A percentile compares a stretch with the other conserved stretches of the same genome.
Evolutionary conservation across 2,329 filamentous ascomycete species (phyloP).

Genomic region (Lasiodiplodia citricola): DNA sequence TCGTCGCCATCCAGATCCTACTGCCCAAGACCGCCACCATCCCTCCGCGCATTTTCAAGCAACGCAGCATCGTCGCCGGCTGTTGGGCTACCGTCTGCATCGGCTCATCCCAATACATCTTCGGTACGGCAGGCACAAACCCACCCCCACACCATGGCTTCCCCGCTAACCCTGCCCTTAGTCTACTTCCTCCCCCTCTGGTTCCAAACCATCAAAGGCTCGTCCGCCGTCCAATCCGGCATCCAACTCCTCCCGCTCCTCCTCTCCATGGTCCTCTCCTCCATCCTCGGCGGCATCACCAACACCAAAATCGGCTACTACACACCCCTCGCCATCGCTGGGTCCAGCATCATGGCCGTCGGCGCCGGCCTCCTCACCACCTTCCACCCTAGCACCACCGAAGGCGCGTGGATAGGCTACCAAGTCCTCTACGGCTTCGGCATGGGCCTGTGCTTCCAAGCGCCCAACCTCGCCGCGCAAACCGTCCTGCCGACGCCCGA

Average conservation of each 20-base stretch:
- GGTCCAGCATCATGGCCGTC: constrained; percentile 37
- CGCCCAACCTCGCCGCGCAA: constrained; percentile 30
- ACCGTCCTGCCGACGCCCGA: constrained; percentile 22
- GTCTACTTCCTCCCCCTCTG: constrained; percentile 49
- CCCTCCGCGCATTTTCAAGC: constrained; percentile 42
- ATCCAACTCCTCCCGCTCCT: constrained; percentile 42
- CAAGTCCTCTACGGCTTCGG: constrained; percentile 35
- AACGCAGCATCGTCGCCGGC: constrained; percentile 38
- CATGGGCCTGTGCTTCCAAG: constrained; percentile 31
- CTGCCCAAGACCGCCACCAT: constrained; percentile 40
- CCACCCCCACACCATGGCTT: neutral
- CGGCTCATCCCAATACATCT: constrained; percentile 28
- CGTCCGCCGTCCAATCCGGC: constrained; percentile 46
- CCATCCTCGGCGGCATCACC: constrained; percentile 39
- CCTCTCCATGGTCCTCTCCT: constrained; percentile 36
- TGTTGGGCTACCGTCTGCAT: constrained; percentile 36
- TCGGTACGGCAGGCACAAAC: neutral
- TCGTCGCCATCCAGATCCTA: constrained; percentile 40
- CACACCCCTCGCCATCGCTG: constrained; percentile 47
- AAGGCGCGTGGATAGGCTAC: constrained; percentile 38
- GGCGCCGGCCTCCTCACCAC: constrained; percentile 37
- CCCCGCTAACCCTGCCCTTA: constrained; percentile 27
- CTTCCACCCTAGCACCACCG: constrained; percentile 26
- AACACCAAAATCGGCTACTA: constrained; percentile 48
- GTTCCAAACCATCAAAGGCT: constrained; percentile 52